Evolutionary conservation across 1,284 basidiomycete species (phyloP).

Genomic region (Trichosporon faecale): DNA sequence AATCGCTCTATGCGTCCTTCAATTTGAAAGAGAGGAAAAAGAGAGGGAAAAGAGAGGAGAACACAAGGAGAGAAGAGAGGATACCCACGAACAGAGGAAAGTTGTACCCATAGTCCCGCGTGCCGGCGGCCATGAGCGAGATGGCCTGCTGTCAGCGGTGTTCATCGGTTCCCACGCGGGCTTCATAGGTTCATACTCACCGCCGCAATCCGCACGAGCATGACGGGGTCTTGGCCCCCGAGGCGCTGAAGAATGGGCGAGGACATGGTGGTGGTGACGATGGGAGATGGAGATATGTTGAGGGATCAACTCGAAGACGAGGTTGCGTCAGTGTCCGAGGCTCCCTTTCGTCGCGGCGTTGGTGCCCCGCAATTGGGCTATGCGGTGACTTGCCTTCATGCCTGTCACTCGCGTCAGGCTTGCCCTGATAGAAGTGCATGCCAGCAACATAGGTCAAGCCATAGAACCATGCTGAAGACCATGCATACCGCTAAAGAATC

Average conservation of each 20-base stretch:
- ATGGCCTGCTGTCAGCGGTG: constrained; percentile 23
- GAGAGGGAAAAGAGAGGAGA: background rate
- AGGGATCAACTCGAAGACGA: background rate
- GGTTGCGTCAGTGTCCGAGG: background rate
- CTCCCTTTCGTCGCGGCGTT: background rate
- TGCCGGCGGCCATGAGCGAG: constrained; percentile 30
- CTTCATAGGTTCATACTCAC: constrained; percentile 14
- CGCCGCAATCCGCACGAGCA: constrained; percentile 35
- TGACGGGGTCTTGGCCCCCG: constrained; percentile 33
- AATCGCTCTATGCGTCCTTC: too few relatives aligned
- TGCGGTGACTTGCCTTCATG: background rate
- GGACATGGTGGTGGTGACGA: constrained; percentile 14
- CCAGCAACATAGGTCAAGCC: too few relatives aligned
- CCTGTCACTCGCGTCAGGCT: too few relatives aligned
- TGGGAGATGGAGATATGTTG: background rate
- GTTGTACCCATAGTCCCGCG: constrained; percentile 34
- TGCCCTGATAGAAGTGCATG: too few relatives aligned
- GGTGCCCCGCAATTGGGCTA: background rate
- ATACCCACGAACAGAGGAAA: constrained; percentile 43
- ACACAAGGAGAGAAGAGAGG: too few relatives aligned
- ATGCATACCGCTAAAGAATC: too few relatives aligned
- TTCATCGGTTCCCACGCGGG: background rate
- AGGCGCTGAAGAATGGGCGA: constrained; percentile 30
- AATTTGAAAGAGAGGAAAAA: too few relatives aligned
- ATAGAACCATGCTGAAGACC: too few relatives aligned